Conservation (phyloP, 192 early-diverging fungal species). For the Dissophora ornata region DNA sequence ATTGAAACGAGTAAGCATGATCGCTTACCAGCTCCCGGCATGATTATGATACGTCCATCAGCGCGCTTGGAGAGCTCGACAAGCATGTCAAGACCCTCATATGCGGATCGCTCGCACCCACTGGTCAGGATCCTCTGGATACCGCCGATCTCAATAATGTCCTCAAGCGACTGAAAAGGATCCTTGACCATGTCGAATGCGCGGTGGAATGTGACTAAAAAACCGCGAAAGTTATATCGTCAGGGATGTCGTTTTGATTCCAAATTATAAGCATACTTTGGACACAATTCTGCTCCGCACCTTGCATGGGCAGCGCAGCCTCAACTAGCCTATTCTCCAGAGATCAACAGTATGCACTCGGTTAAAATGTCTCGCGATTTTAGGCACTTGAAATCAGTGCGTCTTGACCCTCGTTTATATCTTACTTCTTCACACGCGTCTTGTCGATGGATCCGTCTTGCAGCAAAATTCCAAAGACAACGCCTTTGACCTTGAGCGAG, state of each 20-base stretch:
- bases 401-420: too few relatives aligned
- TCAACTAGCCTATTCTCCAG: conserved; percentile 54
- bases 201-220: conserved; percentile 75
- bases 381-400: too few relatives aligned
- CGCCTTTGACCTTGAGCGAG: conserved; percentile 55
- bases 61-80: conserved; percentile 57
- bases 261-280: too few relatives aligned
- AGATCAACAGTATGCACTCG: too few relatives aligned
- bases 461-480: conserved; percentile 71
- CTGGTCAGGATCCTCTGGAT: conserved; percentile 74
- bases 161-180: conserved; percentile 66
- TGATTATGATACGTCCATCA: conserved; percentile 58
- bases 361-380: too few relatives aligned
- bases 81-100: conserved; percentile 66
- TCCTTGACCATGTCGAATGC: conserved; percentile 75
- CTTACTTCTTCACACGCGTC: conserved; percentile 55
- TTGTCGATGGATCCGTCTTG: conserved; percentile 69
- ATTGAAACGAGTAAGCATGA: background rate
- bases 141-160: conserved; percentile 66
- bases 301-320: conserved; percentile 62
- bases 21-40: conserved; percentile 68
- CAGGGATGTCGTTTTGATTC: too few relatives aligned
- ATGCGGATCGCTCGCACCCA: conserved; percentile 66
- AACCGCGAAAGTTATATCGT: too few relatives aligned
- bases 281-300: too few relatives aligned